phyloP scores from a whole-genome alignment of 2,329 filamentous ascomycete species.

The Knufia fluminis region DNA sequence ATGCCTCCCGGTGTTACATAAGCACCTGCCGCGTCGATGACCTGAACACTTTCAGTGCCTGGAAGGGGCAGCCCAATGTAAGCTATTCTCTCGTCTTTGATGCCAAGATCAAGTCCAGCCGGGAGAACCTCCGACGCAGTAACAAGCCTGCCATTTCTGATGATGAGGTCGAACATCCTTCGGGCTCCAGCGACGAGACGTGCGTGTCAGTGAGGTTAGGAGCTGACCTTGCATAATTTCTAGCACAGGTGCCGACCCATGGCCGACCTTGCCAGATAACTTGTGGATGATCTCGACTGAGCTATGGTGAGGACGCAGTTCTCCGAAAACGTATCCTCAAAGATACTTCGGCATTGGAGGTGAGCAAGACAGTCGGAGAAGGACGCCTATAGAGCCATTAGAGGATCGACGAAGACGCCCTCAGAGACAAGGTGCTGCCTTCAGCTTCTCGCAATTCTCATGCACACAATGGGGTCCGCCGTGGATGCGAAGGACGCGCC shows the following conservation, averaged over 20 bases:
- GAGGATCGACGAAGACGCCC: no score
- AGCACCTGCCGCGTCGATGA: conserved; percentile 35
- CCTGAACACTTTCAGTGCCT: conserved; percentile 25
- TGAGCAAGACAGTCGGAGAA: not conserved
- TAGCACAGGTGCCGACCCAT: not conserved
- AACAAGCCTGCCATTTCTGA: conserved; percentile 37
- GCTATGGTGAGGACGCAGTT: not conserved
- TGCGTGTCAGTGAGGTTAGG: not conserved
- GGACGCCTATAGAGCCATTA: not conserved
- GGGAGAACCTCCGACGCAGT: conserved; percentile 38
- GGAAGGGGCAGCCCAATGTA: conserved; percentile 35
- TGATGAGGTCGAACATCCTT: conserved; percentile 29
- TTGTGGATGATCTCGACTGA: no score
- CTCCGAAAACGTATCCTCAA: not conserved
- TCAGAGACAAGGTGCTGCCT: no score
- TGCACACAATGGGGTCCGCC: not conserved
- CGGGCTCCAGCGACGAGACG: conserved; percentile 17
- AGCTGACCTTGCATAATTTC: not conserved
- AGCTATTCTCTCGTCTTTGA: conserved; percentile 38
- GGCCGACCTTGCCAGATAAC: not conserved
- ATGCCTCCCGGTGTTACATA: conserved; percentile 36
- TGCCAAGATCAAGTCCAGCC: conserved; percentile 38
- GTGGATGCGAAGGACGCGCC: not conserved
- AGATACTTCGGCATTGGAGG: not conserved
- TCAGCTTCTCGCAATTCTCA: no score